Evolutionary conservation across 1,284 basidiomycete genomes (phyloP).

Genomic region (Melanopsichium pennsylvanicum): DNA sequence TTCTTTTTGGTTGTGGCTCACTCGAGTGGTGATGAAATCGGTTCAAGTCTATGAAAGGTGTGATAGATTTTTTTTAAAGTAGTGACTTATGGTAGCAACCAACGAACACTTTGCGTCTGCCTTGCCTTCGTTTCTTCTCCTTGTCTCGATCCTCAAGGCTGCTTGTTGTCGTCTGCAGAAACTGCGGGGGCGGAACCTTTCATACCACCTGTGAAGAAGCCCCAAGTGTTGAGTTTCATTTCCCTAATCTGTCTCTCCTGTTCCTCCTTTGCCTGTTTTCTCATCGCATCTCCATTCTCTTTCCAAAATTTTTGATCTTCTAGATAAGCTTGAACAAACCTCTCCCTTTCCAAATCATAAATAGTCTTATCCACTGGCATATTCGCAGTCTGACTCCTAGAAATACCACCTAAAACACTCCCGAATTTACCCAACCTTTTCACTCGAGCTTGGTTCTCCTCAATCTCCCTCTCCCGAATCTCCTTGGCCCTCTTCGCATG

Average conservation of each 20-base stretch:
- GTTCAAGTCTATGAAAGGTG: too few relatives aligned
- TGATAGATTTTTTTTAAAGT: too few relatives aligned
- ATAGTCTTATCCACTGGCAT: slow-evolving; percentile 71
- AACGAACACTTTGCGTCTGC: too few relatives aligned
- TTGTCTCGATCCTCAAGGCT: neutral
- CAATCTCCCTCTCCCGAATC: slow-evolving; percentile 72
- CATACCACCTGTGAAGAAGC: slow-evolving; percentile 38
- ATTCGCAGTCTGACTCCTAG: slow-evolving; percentile 2
- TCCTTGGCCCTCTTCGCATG: slow-evolving; percentile 87
- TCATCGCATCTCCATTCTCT: slow-evolving; percentile 81
- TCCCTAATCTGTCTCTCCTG: slow-evolving; percentile 76
- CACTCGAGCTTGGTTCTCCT: slow-evolving; percentile 26
- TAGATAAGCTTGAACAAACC: slow-evolving; percentile 82
- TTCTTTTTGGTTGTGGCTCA: too few relatives aligned
- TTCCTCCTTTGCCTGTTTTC: slow-evolving; percentile 81
- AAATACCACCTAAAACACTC: slow-evolving; percentile 72
- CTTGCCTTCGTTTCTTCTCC: too few relatives aligned
- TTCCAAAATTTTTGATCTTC: slow-evolving; percentile 88
- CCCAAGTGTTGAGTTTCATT: slow-evolving; percentile 64
- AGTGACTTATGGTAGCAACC: too few relatives aligned
- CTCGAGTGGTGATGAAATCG: too few relatives aligned
- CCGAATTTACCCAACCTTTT: slow-evolving; percentile 36
- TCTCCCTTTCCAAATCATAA: slow-evolving; percentile 85
- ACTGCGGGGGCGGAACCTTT: slow-evolving; percentile 2
- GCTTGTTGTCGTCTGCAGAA: neutral